Conservation (phyloP, 2,329 filamentous ascomycete species). For the Neofusicoccum laricinum region DNA sequence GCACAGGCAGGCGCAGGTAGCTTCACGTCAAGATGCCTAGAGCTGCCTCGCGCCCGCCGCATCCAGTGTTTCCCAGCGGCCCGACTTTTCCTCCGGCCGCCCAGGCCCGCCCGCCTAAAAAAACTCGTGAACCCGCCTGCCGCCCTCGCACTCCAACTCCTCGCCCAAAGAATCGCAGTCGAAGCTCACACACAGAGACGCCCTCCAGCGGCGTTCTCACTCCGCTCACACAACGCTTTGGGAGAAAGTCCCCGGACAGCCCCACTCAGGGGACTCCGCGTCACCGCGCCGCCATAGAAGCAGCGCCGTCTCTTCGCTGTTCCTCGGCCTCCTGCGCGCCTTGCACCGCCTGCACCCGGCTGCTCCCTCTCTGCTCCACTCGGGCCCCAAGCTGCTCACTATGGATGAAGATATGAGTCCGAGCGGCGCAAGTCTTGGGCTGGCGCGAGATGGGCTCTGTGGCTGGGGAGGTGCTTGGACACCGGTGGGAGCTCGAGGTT, state of each 20-base stretch:
- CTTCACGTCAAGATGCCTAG: slow-evolving; percentile 13
- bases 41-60: slow-evolving; percentile 8
- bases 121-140: background rate
- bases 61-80: background rate
- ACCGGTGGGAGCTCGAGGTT: slow-evolving; percentile 18
- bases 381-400: slow-evolving; percentile 5
- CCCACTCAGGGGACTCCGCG: slow-evolving; percentile 62
- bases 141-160: slow-evolving; percentile 59
- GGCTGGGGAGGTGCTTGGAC: slow-evolving; percentile 33
- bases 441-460: background rate
- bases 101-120: background rate
- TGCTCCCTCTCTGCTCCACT: background rate
- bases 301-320: slow-evolving; percentile 71
- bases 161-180: slow-evolving; percentile 99
- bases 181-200: slow-evolving; percentile 88
- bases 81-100: background rate
- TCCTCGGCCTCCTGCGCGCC: slow-evolving; percentile 48
- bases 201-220: slow-evolving; percentile 37
- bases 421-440: slow-evolving; percentile 20
- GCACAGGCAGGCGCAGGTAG: slow-evolving; percentile 1
- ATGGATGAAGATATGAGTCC: slow-evolving; percentile 22
- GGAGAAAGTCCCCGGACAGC: slow-evolving; percentile 99
- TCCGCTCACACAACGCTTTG: slow-evolving; percentile 66
- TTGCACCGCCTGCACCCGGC: slow-evolving; percentile 51
- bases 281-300: slow-evolving; percentile 99